Percentiles rank a stretch among this genome's conserved stretches.
Conservation (phyloP, 2,329 filamentous ascomycete species). For the Xylariales sp. region DNA sequence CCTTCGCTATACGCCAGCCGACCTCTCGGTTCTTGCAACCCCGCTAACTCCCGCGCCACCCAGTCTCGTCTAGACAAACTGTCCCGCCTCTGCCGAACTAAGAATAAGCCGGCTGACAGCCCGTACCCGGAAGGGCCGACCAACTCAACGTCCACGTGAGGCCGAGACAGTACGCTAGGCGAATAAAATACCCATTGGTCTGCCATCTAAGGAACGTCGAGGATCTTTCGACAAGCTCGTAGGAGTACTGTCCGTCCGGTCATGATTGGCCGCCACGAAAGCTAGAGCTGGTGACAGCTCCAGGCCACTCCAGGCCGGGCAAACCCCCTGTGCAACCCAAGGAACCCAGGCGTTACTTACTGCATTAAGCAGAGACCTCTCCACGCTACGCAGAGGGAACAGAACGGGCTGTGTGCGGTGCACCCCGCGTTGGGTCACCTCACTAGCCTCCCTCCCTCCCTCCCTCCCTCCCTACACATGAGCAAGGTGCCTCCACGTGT, state of each 20-base stretch:
- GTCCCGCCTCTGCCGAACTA: neutral
- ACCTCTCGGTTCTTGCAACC: slow-evolving; percentile 8
- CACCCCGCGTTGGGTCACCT: neutral
- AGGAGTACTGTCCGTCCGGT: neutral
- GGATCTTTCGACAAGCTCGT: neutral
- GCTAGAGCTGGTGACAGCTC: slow-evolving; percentile 8
- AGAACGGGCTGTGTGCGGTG: neutral
- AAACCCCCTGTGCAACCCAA: slow-evolving; percentile 2
- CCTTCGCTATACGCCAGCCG: slow-evolving; percentile 6
- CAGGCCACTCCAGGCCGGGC: slow-evolving; percentile 1
- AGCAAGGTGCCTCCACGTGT: too few species aligned
- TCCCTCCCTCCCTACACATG: too few species aligned
- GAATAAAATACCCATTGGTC: neutral
- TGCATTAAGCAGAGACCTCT: slow-evolving; percentile 7
- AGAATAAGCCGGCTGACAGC: slow-evolving; percentile 7
- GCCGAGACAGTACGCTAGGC: slow-evolving; percentile 6
- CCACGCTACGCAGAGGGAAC: neutral
- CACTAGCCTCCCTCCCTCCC: too few species aligned
- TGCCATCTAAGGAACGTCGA: neutral
- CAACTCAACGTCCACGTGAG: slow-evolving; percentile 6
- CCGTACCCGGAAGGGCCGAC: slow-evolving; percentile 9
- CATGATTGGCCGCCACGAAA: slow-evolving; percentile 9
- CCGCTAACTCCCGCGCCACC: slow-evolving; percentile 8
- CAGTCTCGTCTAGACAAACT: neutral
- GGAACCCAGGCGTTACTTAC: slow-evolving; percentile 9